Evolutionary conservation across 495 filamentous ascomycete genomes (phyloP).

Genomic region (Penicillium verhagenii): DNA sequence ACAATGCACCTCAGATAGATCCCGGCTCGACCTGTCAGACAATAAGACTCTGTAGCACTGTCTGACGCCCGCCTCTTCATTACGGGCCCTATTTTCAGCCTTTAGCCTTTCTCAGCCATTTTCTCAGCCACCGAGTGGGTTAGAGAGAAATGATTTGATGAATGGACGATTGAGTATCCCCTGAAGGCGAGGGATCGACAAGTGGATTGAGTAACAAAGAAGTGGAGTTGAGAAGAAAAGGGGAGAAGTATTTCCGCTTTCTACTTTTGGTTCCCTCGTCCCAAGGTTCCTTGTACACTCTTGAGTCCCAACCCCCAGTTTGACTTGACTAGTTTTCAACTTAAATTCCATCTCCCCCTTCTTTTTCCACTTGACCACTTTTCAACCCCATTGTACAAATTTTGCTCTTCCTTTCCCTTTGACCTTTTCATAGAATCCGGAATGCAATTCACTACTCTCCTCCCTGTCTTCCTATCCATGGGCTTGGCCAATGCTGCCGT

Average conservation of each 20-base stretch:
- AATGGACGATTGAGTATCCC: conserved; percentile 1
- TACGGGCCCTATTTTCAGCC: too few species aligned
- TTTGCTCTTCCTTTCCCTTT: not conserved
- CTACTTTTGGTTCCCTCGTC: not conserved
- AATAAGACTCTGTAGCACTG: not conserved
- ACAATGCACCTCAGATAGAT: not conserved
- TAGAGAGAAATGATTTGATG: not conserved
- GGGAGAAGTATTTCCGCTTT: not conserved
- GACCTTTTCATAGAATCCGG: too few species aligned
- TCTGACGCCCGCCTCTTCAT: not conserved
- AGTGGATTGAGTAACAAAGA: not conserved
- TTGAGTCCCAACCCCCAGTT: not conserved
- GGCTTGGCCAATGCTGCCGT: conserved; percentile 23
- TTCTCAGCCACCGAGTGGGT: not conserved
- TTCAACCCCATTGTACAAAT: not conserved
- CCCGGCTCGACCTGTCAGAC: not conserved
- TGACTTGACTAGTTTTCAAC: not conserved
- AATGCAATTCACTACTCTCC: conserved; percentile 37
- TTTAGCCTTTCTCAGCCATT: not conserved
- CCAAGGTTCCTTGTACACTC: not conserved
- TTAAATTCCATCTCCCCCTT: not conserved
- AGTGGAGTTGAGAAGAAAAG: not conserved
- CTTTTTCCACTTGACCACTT: not conserved
- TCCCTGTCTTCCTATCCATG: conserved; percentile 32
- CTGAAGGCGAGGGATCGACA: conserved; percentile 1